Base-by-base conservation (phyloP, 2,329 filamentous ascomycete species). In the Pseudopithomyces chartarum region DNA sequence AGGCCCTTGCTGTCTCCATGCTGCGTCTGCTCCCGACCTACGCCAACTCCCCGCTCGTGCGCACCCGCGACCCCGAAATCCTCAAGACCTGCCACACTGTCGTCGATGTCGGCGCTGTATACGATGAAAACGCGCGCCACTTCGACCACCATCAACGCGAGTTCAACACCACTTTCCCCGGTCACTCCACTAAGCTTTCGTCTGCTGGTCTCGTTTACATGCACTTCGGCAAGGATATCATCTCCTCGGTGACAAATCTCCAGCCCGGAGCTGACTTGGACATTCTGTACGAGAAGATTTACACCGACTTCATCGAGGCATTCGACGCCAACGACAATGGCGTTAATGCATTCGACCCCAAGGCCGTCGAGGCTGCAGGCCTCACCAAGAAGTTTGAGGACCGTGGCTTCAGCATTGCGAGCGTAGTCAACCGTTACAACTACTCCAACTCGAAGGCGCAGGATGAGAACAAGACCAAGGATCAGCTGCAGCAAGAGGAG, bases 281-380 rank as follows among this genome's bases (percentile, higher is more conserved):
- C 39, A 78, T 96, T 29, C 82, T 99, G 53, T 96, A 90, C 82
- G 83, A 87, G 70, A 97, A 97, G 82, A 80, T 99, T 49, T 99
- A 99, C 82, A 87, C 89, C 65, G 90, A 90, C 77, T 97, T 98
- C 76, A 84, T 99, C 74, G 95, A 99, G 82, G 92, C 95, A 1
- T 88, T 99, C 55, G 95, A 99, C 78, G 95, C 93, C 56, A 94
- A 99, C 78, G 95, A 99, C 82, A 99, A 99, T 76, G 95, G 95
- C 65, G 90, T 99, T 73, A 88, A 88, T 23, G 84, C 83, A 56
- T 96, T 96, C 79, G 91, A 97, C 73, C 82, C 90, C 26, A 82
- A 83, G 22, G 87, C 82, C 32, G 74, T 97, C 17, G 78, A 85
- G 29, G 83, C 87, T 29, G 90, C 91, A 0, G 90, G 89, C 3